Conservation (phyloP, 306 rosid genomes). For the Vigna nakashimae region DNA sequence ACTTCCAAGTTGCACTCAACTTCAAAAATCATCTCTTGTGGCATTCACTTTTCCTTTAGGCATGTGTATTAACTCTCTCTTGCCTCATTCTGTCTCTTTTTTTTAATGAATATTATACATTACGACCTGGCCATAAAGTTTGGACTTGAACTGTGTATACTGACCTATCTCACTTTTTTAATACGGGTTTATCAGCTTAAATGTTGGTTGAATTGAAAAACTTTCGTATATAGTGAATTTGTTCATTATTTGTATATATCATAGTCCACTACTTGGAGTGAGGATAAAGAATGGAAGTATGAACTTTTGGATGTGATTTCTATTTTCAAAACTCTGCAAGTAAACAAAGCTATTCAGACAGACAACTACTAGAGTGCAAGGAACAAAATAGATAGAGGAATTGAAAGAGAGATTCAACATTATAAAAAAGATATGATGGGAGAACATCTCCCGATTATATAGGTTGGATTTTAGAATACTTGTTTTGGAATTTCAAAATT, state of each 20-base stretch:
- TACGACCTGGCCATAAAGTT: not conserved
- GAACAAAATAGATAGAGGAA: too few relatives aligned
- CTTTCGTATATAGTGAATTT: not conserved
- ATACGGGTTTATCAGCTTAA: not conserved
- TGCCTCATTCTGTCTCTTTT: not conserved
- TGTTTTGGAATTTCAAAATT: too few relatives aligned
- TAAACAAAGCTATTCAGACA: too few relatives aligned
- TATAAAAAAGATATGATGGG: too few relatives aligned
- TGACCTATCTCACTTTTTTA: not conserved
- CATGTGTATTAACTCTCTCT: slow-evolving; percentile 19
- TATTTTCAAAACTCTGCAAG: too few relatives aligned
- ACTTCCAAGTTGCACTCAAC: slow-evolving; percentile 22
- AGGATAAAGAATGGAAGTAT: not conserved
- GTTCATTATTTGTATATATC: not conserved
- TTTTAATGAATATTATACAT: not conserved
- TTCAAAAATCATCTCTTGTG: not conserved
- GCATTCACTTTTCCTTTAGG: slow-evolving; percentile 1
- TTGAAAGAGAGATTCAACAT: too few relatives aligned
- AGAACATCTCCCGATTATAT: too few relatives aligned
- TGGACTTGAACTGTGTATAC: not conserved
- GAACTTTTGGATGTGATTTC: too few relatives aligned
- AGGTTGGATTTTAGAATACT: too few relatives aligned
- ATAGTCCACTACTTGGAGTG: not conserved
- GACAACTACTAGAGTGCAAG: too few relatives aligned
- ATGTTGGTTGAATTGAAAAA: not conserved